Evolutionary conservation across 164 flowering plant genomes (phyloP).

Genomic region (Saururus chinensis): DNA sequence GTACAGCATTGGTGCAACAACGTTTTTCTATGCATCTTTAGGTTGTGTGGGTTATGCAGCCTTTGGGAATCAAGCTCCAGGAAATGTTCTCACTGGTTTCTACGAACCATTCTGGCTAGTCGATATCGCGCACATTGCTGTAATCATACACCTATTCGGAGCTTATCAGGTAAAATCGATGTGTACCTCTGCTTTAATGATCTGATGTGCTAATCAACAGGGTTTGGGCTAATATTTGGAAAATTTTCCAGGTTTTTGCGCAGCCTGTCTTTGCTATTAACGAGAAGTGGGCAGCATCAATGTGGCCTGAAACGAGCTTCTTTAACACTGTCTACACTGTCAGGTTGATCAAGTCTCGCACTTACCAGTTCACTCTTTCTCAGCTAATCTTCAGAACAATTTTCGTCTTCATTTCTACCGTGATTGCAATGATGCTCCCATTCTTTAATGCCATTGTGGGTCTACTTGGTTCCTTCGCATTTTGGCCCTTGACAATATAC

Average conservation of each 20-base stretch:
- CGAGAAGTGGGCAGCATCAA: slow-evolving; percentile 7
- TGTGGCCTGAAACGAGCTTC: slow-evolving; percentile 6
- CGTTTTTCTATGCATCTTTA: slow-evolving; percentile 7
- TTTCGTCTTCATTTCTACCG: slow-evolving; percentile 1
- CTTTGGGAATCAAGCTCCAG: slow-evolving; percentile 17
- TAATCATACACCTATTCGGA: slow-evolving; percentile 10
- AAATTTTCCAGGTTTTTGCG: slow-evolving; percentile 7
- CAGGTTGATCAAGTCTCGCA: background rate
- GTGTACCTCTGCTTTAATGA: too few species aligned
- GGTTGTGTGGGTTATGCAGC: slow-evolving; percentile 20
- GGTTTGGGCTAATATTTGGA: background rate
- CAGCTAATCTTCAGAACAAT: slow-evolving; percentile 2
- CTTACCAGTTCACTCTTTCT: slow-evolving; percentile 2
- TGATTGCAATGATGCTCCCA: slow-evolving; percentile 7
- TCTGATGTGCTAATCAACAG: background rate
- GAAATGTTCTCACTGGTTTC: slow-evolving; percentile 19
- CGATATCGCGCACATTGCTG: slow-evolving; percentile 9
- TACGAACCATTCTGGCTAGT: slow-evolving; percentile 14
- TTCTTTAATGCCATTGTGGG: slow-evolving; percentile 10
- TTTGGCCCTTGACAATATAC: slow-evolving; percentile 10
- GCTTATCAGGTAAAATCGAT: slow-evolving; percentile 13
- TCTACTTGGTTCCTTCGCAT: slow-evolving; percentile 3
- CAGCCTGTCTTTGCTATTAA: slow-evolving; percentile 13
- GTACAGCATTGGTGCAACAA: slow-evolving; percentile 5
- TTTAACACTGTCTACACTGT: slow-evolving; percentile 3